These are phyloP conservation scores for Gomphus bonarii DNA, from an alignment of 1,284 basidiomycete genomes.

Conservation along the genomic window DNA sequence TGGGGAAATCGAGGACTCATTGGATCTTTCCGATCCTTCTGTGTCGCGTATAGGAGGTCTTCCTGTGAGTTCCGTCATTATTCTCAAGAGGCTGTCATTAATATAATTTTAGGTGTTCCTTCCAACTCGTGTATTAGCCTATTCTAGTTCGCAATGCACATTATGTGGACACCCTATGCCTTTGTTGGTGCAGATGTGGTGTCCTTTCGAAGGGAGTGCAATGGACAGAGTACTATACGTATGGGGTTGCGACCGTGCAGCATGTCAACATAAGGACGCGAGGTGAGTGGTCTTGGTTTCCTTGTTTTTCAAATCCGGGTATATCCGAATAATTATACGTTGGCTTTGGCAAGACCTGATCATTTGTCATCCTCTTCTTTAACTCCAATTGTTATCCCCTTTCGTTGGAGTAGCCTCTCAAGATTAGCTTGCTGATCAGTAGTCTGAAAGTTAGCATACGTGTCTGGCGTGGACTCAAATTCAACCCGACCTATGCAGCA, in stretches of 20 bases:
- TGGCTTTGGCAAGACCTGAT: neutral
- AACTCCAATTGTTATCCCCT: neutral
- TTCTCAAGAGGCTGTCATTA: conserved; percentile 4
- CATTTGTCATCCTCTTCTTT: neutral
- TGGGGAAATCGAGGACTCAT: conserved; percentile 42
- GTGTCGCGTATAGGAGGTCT: conserved; percentile 79
- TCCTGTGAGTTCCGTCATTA: conserved; percentile 54
- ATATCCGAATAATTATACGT: too few species aligned
- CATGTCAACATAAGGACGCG: conserved; percentile 63
- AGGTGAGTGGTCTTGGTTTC: conserved; percentile 55
- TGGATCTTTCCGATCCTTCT: conserved; percentile 57
- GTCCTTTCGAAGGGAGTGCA: conserved; percentile 71
- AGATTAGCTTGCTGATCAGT: neutral
- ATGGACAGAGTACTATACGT: conserved; percentile 74
- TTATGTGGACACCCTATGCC: conserved; percentile 63
- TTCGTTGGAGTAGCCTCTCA: neutral
- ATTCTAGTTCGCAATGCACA: conserved; percentile 44
- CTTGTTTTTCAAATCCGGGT: too few species aligned
- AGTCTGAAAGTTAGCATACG: conserved; percentile 42
- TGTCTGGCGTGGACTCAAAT: conserved; percentile 64
- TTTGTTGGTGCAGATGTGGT: conserved; percentile 75
- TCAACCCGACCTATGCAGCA: conserved; percentile 60
- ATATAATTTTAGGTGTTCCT: conserved; percentile 22
- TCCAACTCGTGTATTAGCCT: conserved; percentile 21
- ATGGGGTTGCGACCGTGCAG: conserved; percentile 60